These are phyloP conservation scores for Antarctomyces pellizariae DNA, from an alignment of 495 filamentous ascomycete genomes.

Conservation along the genomic window DNA sequence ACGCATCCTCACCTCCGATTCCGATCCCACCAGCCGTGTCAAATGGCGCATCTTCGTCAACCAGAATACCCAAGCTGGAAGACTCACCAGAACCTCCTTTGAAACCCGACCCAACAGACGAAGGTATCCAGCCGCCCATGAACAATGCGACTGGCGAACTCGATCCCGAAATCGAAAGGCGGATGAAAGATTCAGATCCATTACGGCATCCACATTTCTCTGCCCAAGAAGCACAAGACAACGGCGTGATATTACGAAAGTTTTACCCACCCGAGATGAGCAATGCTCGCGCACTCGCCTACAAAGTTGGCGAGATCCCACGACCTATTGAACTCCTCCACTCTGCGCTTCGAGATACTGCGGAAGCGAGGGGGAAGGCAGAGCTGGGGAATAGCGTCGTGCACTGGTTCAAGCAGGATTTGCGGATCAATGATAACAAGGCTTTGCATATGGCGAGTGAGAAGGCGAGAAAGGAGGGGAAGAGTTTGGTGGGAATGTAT, in stretches of 20 bases:
- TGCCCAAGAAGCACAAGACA: conserved; percentile 27
- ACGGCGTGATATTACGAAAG: conserved; percentile 48
- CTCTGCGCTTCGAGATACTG: conserved; percentile 28
- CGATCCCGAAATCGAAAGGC: no score
- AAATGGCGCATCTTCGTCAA: no score
- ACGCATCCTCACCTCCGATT: no score
- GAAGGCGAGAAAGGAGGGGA: conserved; percentile 34
- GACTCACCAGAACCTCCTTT: no score
- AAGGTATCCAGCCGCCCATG: no score
- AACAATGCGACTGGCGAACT: no score
- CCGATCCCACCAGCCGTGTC: no score
- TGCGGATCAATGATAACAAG: conserved; percentile 53
- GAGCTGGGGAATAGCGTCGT: conserved; percentile 40
- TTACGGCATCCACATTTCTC: conserved; percentile 19
- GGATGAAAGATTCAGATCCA: no score
- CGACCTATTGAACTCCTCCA: conserved; percentile 44
- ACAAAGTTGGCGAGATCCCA: conserved; percentile 38
- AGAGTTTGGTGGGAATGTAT: conserved; percentile 55
- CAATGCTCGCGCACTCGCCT: conserved; percentile 47
- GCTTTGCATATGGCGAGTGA: conserved; percentile 41
- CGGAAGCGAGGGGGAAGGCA: conserved; percentile 19
- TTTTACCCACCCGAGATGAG: conserved; percentile 78
- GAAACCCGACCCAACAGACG: no score
- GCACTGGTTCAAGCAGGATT: conserved; percentile 81
- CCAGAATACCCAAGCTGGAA: no score